Evolutionary conservation across 1,284 basidiomycete species (phyloP), one percentile per base, ranked within the genome.

Genomic region (Lignosus rhinocerotis): DNA sequence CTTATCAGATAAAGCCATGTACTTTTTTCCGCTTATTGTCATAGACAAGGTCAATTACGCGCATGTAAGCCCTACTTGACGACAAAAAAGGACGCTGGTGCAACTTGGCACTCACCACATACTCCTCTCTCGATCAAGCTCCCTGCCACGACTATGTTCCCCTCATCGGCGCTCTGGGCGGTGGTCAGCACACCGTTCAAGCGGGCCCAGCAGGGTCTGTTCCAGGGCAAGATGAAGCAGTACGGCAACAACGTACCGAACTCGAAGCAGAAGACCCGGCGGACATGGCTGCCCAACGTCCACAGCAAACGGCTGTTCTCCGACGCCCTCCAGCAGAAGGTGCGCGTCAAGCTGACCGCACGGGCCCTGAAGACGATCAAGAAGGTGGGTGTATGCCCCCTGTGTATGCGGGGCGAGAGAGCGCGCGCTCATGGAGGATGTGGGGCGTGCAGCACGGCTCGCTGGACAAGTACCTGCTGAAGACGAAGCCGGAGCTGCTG

Each of bases 191-290:
- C 81, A 59, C 87, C 89, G 2, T 92, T 92, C 78, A 92, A 92
- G 71, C 84, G 88, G 41, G 75, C 90, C 0, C 84, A 90, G 61
- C 76, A 83, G 2, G 90, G 90, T 53, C 84, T 94, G 1, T 93
- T 90, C 71, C 90, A 93, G 58, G 91, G 91, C 16, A 88, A 88
- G 70, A 84, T 77, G 51, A 90, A 88, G 63, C 88, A 85, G 66
- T 88, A 86, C 64, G 94, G 94, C 39, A 95, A 96, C 81, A 95
- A 90, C 70, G 92, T 96, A 52, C 93, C 94, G 0, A 90, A 93
- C 74, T 96, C 94, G 21, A 87, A 92, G 71, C 84, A 90, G 72
- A 96, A 96, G 77, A 96, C 95, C n/a, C 87, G 92, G 51, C 79
- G 94, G 45, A 84, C 86, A 45, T 97, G 94, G 94, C 77, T 92